Evolutionary conservation across 2,329 filamentous ascomycete genomes (phyloP), one percentile per base, ranked within the genome.

Genomic region (Leptographium procerum): DNA sequence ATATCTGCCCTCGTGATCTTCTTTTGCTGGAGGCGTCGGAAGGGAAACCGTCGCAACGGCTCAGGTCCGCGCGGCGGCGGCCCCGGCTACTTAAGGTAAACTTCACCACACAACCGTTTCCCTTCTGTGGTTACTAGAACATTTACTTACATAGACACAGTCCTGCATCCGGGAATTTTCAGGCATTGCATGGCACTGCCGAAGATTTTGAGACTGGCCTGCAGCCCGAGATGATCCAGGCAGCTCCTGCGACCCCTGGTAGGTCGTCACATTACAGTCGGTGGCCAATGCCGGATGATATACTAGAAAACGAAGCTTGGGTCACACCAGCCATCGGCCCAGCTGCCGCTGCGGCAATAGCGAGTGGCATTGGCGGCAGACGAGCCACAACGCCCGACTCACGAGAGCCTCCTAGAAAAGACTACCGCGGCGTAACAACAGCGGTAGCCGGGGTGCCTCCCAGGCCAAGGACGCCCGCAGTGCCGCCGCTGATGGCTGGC

Each of bases 1-100:
- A 61, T 81, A 8, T 61, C 73, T 7, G 72, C 72, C 0, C 61
- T 80, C 0, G 67, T 66, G 24, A 65, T 78, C 55, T 79, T 73
- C 63, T 60, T 40, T 28, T 68, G 77, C 55, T 68, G 74, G 66
- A 73, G 75, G 52, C 75, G 74, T 43, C 73, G 71, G 55, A 71
- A 33, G n/a, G 6, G 70, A 56, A 77, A 77, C 65, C 59, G 66
- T 22, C 75, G 76, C 28, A 62, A 69, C 54, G 76, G 76, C 1
- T 72, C 77, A 4, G 75, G 74, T 0, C 69, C 69, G 4, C 64
- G 66, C 58, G 62, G 64, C 61, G 61, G 62, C 60, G 61, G 69
- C 51, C 70, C 72, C 29, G 69, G 73, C 31, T 75, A 74, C 60
- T 72, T 74, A 59, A 73, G 72, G 74, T 77, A 65, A 67, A 31